These are phyloP conservation scores for Orychophragmus violaceus DNA, from an alignment of 345 rosid genomes.

Conservation along the genomic window DNA sequence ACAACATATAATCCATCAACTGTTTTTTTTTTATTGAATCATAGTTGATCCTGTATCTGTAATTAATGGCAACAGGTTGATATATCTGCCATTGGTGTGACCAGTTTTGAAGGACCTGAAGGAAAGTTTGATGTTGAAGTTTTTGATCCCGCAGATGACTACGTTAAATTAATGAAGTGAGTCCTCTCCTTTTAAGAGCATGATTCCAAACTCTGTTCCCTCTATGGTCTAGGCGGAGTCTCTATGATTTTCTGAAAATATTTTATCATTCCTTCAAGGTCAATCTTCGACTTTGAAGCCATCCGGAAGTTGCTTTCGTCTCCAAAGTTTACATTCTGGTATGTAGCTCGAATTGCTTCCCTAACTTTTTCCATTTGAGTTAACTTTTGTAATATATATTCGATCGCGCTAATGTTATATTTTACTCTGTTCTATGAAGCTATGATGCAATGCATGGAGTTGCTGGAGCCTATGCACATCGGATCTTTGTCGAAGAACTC, in stretches of 20 bases:
- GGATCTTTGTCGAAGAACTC: not conserved
- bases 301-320: not conserved
- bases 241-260: not conserved
- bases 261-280: not conserved
- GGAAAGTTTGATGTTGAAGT: conserved; percentile 63
- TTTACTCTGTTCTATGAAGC: not conserved
- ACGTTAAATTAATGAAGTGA: not conserved
- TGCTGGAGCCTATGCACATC: not conserved
- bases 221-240: not conserved
- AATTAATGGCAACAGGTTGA: conserved; percentile 48
- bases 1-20: not conserved
- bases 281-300: not conserved
- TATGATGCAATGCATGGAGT: not conserved
- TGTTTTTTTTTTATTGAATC: conserved; percentile 1
- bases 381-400: not conserved
- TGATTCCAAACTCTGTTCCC: not conserved
- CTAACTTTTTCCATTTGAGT: not conserved
- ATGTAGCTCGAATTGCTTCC: not conserved
- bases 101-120: conserved; percentile 66
- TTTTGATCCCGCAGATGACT: not conserved
- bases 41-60: not conserved
- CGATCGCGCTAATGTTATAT: not conserved
- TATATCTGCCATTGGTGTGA: conserved; percentile 52
- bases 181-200: not conserved
- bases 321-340: not conserved